Percentiles rank a stretch among this genome's conserved stretches.
These are phyloP conservation scores for Trichosporon faecale DNA, from an alignment of 1,284 basidiomycete genomes.

Conservation along the genomic window DNA sequence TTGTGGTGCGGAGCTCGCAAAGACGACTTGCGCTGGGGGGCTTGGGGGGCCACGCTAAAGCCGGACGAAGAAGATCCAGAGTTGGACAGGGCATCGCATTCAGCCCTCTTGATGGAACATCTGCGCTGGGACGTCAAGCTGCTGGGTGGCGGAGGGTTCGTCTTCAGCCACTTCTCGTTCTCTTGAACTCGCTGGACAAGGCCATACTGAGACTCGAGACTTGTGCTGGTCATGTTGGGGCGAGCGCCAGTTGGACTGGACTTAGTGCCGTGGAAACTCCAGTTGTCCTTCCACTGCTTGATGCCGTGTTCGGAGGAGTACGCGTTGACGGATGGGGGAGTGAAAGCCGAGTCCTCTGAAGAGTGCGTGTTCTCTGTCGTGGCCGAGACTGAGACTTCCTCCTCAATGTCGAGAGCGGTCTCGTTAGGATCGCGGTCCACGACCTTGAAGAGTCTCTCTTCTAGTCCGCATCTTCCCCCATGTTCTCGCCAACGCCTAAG, in stretches of 20 bases:
- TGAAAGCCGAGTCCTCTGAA: not conserved
- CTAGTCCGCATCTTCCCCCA: slow-evolving; percentile 34
- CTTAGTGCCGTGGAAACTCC: slow-evolving; percentile 1
- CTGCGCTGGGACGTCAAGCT: not conserved
- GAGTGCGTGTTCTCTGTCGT: not conserved
- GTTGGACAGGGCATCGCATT: not conserved
- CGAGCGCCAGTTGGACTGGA: not conserved
- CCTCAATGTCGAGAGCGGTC: not conserved
- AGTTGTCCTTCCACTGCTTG: slow-evolving; percentile 8
- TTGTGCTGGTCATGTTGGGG: not conserved
- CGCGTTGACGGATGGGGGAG: not conserved
- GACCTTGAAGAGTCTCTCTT: slow-evolving; percentile 36
- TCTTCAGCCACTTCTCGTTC: not conserved
- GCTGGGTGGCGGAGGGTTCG: not conserved
- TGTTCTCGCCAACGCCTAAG: slow-evolving; percentile 30
- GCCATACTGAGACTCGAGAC: not conserved
- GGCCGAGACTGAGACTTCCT: not conserved
- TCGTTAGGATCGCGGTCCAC: not conserved
- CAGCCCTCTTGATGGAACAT: not conserved
- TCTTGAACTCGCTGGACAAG: not conserved
- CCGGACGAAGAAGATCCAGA: not conserved
- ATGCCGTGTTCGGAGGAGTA: slow-evolving; percentile 4
- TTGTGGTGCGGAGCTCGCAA: not conserved
- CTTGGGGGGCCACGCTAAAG: not conserved
- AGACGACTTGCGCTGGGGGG: not conserved